Evolutionary conservation across 768 basidiomycete genomes (phyloP), one percentile per base, ranked within the genome.

Genomic region (Calocera cornea): DNA sequence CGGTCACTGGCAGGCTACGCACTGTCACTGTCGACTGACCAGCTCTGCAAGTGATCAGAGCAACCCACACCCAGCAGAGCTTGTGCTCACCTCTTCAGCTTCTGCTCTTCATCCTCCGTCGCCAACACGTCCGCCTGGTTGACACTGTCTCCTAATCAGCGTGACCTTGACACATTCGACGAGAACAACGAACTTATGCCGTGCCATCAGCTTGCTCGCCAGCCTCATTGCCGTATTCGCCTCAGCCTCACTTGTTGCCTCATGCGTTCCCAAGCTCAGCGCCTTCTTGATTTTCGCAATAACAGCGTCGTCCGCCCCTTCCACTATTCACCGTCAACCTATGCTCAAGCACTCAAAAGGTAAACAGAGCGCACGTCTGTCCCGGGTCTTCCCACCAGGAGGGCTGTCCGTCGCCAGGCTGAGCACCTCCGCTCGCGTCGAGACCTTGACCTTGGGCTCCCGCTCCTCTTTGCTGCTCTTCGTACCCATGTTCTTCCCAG

Each of bases 71-170:
- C 22, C 14, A 2, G 54, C 31, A 60, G 34, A n/a, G n/a, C n/a
- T n/a, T 24, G 41, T n/a, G 22, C 34, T 12, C 27, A 71, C 74
- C 74, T 72, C 67, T 76, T 72, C 17, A 74, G 65, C 41, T 69
- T 72, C 41, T 75, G 74, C 2, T 71, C 68, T 10, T 73, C 70
- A 1, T 70, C 67, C 60, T 74, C 75, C 17, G 69, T 68, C 7
- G 74, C 68, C 54, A 76, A 64, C 2, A 76, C 65, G 31, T 75
- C 75, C 5, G 75, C 75, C 67, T 75, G 74, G 14, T 72, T 72
- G 34, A 76, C 70, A 63, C 74, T 76, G n/a, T n/a, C n/a, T n/a
- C n/a, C 67, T 36, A 17, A 54, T 50, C 22, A n/a, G 22, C 41
- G 65, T 47, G 41, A 66, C 29, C 14, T 29, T n/a, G 10, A 47